phyloP scores from a whole-genome alignment of 2,329 filamentous ascomycete genomes.

The Beauveria varroae region DNA sequence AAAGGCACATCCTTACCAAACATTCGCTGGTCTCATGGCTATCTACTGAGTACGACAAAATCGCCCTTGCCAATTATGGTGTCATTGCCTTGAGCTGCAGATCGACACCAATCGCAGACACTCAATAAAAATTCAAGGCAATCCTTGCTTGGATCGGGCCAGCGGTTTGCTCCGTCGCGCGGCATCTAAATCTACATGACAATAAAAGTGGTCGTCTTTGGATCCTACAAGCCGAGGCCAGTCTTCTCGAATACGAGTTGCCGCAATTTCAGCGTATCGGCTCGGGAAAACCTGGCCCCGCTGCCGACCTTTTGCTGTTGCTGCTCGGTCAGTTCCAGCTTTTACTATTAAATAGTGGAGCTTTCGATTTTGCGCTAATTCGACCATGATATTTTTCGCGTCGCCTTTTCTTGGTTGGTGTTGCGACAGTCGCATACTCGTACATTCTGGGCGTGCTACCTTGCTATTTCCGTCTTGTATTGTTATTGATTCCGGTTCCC shows the following conservation, averaged over 20 bases:
- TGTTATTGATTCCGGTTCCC: neutral
- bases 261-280: neutral
- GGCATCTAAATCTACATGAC: neutral
- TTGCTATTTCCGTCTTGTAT: neutral
- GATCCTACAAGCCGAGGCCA: neutral
- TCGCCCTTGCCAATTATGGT: too few species aligned
- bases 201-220: too few species aligned
- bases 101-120: neutral
- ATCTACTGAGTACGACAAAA: too few species aligned
- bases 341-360: neutral
- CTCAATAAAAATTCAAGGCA: neutral
- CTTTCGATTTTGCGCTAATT: neutral
- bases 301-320: neutral
- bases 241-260: neutral
- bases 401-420: neutral
- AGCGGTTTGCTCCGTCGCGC: neutral
- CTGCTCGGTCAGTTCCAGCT: neutral
- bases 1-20: too few species aligned
- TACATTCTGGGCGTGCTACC: neutral
- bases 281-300: constrained; percentile 5
- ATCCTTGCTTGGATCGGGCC: neutral
- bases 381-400: neutral
- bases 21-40: neutral
- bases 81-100: neutral
- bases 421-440: neutral